These are phyloP conservation scores for Protomyces lactucae-debilis DNA, from an alignment of 1,139 yeast genomes.

Conservation along the genomic window DNA sequence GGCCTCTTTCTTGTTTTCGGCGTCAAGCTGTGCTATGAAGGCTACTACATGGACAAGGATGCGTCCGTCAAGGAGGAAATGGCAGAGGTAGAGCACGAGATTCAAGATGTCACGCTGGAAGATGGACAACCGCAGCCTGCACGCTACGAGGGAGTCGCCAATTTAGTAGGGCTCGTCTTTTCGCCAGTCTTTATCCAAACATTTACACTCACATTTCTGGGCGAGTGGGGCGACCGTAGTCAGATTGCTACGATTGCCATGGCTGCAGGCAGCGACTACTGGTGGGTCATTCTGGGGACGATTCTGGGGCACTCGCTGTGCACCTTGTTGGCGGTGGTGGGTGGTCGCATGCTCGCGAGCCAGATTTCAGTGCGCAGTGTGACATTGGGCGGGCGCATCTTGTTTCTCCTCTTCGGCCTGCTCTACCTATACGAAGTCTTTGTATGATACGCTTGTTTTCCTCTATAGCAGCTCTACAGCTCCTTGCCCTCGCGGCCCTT, in stretches of 20 bases:
- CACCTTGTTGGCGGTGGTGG: conserved; percentile 85
- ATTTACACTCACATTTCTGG: conserved; percentile 90
- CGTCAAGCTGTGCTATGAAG: conserved; percentile 68
- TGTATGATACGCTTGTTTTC: background rate
- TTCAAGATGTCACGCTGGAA: conserved; percentile 53
- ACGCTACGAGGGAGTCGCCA: conserved; percentile 42
- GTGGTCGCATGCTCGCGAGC: conserved; percentile 85
- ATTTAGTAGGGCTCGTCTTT: conserved; percentile 58
- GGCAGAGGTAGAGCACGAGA: conserved; percentile 95
- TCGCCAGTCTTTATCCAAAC: conserved; percentile 94
- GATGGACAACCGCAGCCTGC: conserved; percentile 32
- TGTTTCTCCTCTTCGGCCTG: conserved; percentile 76
- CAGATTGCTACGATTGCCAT: conserved; percentile 97
- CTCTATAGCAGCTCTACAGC: conserved; percentile 34
- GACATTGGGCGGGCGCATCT: conserved; percentile 82
- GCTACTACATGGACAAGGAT: conserved; percentile 69
- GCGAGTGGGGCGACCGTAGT: conserved; percentile 99
- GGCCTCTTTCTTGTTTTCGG: conserved; percentile 80
- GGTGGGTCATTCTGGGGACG: conserved; percentile 86
- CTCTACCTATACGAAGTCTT: conserved; percentile 60
- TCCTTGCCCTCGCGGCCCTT: conserved; percentile 52
- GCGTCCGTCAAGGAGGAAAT: conserved; percentile 87
- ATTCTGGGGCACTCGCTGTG: conserved; percentile 87
- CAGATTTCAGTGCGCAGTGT: conserved; percentile 87
- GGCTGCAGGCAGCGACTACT: conserved; percentile 95